These are phyloP conservation scores for Botryotinia convoluta DNA, from an alignment of 2,329 filamentous ascomycete species.

Conservation along the genomic window DNA sequence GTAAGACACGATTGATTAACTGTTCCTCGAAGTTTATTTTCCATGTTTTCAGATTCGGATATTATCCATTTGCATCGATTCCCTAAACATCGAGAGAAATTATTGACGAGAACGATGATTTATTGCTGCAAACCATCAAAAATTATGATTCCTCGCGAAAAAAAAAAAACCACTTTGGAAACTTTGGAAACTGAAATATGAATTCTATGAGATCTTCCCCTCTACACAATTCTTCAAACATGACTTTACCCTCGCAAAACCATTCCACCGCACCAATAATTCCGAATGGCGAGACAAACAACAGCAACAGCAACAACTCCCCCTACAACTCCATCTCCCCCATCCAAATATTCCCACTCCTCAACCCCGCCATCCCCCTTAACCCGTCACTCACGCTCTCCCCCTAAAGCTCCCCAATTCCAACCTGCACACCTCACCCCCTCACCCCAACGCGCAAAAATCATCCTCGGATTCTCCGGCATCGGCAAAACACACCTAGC, in stretches of 20 bases:
- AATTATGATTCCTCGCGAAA: neutral
- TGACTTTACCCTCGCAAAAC: neutral
- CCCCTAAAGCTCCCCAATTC: neutral
- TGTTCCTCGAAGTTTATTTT: neutral
- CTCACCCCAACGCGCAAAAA: constrained; percentile 5
- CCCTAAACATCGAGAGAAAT: neutral
- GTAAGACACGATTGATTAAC: neutral
- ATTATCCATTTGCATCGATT: neutral
- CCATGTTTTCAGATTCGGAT: neutral
- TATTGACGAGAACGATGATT: neutral
- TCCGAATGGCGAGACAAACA: neutral
- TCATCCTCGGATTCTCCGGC: constrained; percentile 8
- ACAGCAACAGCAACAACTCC: neutral
- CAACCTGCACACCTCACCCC: neutral
- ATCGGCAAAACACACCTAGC: constrained; percentile 17
- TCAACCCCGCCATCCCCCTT: neutral
- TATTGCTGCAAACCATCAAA: neutral
- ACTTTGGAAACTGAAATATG: neutral
- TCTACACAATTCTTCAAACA: neutral
- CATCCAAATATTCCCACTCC: neutral
- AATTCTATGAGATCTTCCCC: neutral
- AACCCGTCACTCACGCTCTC: neutral
- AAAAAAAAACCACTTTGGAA: neutral
- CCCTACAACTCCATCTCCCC: neutral
- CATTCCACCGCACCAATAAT: neutral